Evolutionary conservation across 2,329 filamentous ascomycete species (phyloP), one percentile per base, ranked within the genome.

Genomic region (Sporothrix protearum): DNA sequence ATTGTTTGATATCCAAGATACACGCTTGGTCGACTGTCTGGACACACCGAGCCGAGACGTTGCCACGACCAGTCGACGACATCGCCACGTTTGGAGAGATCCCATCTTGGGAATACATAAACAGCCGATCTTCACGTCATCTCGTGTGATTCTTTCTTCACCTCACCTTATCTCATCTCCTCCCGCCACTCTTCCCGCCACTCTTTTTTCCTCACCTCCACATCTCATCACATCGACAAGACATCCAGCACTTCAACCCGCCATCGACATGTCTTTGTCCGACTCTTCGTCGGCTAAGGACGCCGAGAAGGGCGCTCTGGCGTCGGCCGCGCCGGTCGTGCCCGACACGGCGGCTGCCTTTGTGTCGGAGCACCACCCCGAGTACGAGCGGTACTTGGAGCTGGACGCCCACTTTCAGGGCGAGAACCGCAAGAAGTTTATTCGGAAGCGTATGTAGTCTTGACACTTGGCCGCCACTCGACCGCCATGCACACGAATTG

Each of bases 211-310:
- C n/a, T 64, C n/a, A 45, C n/a, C n/a, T n/a, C n/a, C n/a, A n/a
- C n/a, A n/a, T n/a, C n/a, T n/a, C 39, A 14, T 64, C 61, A 14
- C 8, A 28, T 64, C 61, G 39, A 45, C 36, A 25, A 36, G 14
- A 10, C 7, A 30, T n/a, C 64, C 64, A 55, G 22, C 8, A 16
- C 7, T n/a, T 3, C 19, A n/a, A 8, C n/a, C 16, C 30, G 9
- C 12, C 30, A 19, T 25, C 49, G 12, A 53, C 67, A 69, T 69
- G 67, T 69, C 67, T 25, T n/a, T 51, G 19, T 69, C 67, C 49
- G 67, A 69, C 53, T 28, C 67, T 33, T 69, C 67, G 67, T 69
- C 67, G 45, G 67, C 67, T 51, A 57, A 59, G 51, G 67, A 69
- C 36, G 67, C 49, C 39, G 66, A 68, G 19, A 69, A 69, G 53